Evolutionary conservation across 2,329 filamentous ascomycete species (phyloP).

Genomic region (Alternaria novae-zelandiae): DNA sequence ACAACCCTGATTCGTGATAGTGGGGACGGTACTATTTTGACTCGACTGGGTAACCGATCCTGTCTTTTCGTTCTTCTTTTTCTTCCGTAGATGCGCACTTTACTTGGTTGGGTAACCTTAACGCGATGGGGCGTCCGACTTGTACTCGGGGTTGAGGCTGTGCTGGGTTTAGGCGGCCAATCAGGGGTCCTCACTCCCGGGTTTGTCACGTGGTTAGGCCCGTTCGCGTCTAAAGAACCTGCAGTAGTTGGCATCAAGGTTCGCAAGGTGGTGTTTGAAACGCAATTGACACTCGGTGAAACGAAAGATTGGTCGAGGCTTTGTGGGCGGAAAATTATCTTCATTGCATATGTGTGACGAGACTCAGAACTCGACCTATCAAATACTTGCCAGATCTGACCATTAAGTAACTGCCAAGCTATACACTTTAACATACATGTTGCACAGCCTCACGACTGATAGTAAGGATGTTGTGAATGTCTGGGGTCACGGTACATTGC

Average conservation of each 20-base stretch:
- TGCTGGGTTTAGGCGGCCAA: slow-evolving; percentile 3
- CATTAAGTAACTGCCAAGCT: slow-evolving; percentile 8
- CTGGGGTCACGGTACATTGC: slow-evolving; percentile 29
- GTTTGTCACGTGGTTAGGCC: not conserved
- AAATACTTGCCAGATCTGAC: not conserved
- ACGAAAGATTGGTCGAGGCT: not conserved
- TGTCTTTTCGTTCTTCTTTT: not conserved
- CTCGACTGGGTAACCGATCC: not conserved
- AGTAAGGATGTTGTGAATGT: slow-evolving; percentile 21
- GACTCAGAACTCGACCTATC: not conserved
- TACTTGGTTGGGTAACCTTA: not conserved
- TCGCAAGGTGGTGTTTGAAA: not conserved
- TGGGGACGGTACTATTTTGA: not conserved
- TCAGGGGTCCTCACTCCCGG: not conserved
- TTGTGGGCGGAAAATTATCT: not conserved
- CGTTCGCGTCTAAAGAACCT: not conserved
- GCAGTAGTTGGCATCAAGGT: not conserved
- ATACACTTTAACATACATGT: slow-evolving; percentile 5
- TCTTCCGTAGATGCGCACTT: not conserved
- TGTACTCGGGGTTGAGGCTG: slow-evolving; percentile 13
- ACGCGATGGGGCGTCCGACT: slow-evolving; percentile 2
- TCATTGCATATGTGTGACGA: not conserved
- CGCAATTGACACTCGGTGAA: not conserved
- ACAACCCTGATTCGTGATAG: slow-evolving; percentile 1
- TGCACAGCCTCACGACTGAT: slow-evolving; percentile 30